Percentiles rank a stretch among this genome's conserved stretches.
Evolutionary conservation across 768 basidiomycete species (phyloP).

Genomic region (Amanita molliuscula): DNA sequence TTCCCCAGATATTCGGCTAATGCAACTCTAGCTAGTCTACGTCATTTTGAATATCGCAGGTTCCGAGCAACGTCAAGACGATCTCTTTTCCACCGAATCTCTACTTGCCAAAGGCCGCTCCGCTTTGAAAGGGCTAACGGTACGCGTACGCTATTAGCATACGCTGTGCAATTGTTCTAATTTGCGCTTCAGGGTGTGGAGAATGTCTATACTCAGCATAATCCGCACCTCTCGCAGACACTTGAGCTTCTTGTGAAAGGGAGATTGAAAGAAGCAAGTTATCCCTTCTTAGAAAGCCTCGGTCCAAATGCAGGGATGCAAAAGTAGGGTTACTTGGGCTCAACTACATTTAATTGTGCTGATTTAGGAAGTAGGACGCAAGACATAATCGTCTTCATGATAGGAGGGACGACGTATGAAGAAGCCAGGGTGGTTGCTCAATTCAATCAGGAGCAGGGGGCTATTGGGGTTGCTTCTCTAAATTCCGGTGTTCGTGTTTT

Average conservation of each 20-base stretch:
- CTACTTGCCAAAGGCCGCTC: constrained; percentile 90
- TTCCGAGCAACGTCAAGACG: constrained; percentile 93
- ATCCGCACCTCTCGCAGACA: constrained; percentile 87
- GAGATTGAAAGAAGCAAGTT: constrained; percentile 74
- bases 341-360: background rate
- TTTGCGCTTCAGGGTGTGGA: constrained; percentile 75
- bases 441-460: constrained; percentile 71
- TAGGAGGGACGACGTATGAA: constrained; percentile 94
- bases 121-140: constrained; percentile 92
- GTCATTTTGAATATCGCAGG: constrained; percentile 89
- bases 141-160: constrained; percentile 15
- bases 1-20: constrained; percentile 8
- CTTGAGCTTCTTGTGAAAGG: constrained; percentile 85
- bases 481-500: constrained; percentile 65
- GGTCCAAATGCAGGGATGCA: constrained; percentile 65
- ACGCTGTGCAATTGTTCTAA: background rate
- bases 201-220: constrained; percentile 97
- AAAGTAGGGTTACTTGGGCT: constrained; percentile 30
- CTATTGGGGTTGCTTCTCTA: constrained; percentile 33
- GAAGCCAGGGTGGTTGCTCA: constrained; percentile 81
- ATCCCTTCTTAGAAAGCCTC: constrained; percentile 72
- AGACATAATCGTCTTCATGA: constrained; percentile 93
- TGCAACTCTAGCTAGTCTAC: constrained; percentile 67
- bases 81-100: constrained; percentile 92
- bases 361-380: constrained; percentile 53